Evolutionary conservation across 345 rosid species (phyloP).

Genomic region (Boechera divaricarpa): DNA sequence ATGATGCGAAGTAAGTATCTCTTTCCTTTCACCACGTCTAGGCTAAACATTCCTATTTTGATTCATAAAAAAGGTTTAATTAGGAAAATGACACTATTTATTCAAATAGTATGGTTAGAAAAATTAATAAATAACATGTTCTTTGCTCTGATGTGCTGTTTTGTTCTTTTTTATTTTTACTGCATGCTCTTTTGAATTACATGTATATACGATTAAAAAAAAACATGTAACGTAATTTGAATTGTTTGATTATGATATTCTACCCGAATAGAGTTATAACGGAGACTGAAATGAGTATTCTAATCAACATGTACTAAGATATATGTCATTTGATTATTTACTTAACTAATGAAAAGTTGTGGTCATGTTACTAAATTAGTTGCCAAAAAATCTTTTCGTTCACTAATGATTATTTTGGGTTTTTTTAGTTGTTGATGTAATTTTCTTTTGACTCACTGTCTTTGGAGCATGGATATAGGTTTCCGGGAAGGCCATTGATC

Average conservation of each 20-base stretch:
- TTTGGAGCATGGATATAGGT: slow-evolving; percentile 79
- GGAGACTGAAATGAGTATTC: not conserved
- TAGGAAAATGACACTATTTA: not conserved
- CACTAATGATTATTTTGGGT: not conserved
- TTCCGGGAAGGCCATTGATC: slow-evolving; percentile 89
- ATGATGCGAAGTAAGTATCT: slow-evolving; percentile 78
- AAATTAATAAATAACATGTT: too few relatives aligned
- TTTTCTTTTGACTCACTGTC: slow-evolving; percentile 47
- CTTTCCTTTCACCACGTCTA: slow-evolving; percentile 68
- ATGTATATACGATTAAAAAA: too few relatives aligned
- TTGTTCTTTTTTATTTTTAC: not conserved
- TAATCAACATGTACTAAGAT: not conserved
- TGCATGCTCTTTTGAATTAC: not conserved
- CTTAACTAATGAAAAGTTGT: not conserved
- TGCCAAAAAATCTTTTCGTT: not conserved
- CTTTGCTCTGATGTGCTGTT: not conserved
- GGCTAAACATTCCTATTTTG: slow-evolving; percentile 55
- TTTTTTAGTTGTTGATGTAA: not conserved
- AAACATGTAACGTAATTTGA: not conserved
- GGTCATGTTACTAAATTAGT: not conserved
- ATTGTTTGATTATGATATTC: not conserved
- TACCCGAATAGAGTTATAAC: not conserved
- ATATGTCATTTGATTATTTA: not conserved
- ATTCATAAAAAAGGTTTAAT: not conserved
- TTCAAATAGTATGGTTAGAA: too few relatives aligned